These are phyloP conservation scores for Beauveria australis DNA, from an alignment of 2,329 filamentous ascomycete genomes.

Conservation along the genomic window DNA sequence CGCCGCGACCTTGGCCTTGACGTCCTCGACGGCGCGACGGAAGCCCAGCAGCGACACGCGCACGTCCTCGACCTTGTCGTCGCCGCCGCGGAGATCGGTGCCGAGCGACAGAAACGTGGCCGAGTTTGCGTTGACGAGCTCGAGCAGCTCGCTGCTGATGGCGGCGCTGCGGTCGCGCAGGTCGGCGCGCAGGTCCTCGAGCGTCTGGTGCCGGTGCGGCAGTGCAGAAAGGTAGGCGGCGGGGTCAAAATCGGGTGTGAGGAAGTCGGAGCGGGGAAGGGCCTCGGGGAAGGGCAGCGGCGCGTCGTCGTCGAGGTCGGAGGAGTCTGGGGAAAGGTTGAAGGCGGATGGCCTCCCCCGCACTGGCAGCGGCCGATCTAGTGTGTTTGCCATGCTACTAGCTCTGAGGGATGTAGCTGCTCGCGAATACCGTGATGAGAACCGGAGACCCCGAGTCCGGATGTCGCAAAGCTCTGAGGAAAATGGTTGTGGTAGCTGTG, in stretches of 20 bases:
- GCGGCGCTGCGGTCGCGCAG: slow-evolving; percentile 71
- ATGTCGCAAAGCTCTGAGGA: too few species aligned
- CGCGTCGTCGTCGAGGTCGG: slow-evolving; percentile 48
- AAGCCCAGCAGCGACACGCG: slow-evolving; percentile 82
- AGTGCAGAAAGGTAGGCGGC: slow-evolving; percentile 73
- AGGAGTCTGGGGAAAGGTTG: slow-evolving; percentile 34
- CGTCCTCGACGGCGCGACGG: slow-evolving; percentile 67
- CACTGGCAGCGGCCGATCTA: background rate
- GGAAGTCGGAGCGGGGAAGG: slow-evolving; percentile 75
- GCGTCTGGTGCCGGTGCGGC: slow-evolving; percentile 83
- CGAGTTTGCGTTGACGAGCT: slow-evolving; percentile 94
- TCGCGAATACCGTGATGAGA: too few species aligned
- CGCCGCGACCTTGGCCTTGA: slow-evolving; percentile 57
- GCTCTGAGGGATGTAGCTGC: background rate
- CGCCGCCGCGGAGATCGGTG: slow-evolving; percentile 72
- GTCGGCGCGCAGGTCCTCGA: slow-evolving; percentile 85
- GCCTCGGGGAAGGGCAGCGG: slow-evolving; percentile 83
- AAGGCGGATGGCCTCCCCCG: slow-evolving; percentile 22
- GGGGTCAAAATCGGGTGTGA: slow-evolving; percentile 68
- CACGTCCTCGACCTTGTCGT: slow-evolving; percentile 86
- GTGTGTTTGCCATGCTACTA: background rate
- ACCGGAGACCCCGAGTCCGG: too few species aligned
- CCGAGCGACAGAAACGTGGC: slow-evolving; percentile 82
- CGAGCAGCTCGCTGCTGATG: slow-evolving; percentile 78
- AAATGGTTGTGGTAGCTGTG: too few species aligned